Evolutionary conservation across 2,329 filamentous ascomycete species (phyloP).

Genomic region (Ophiocordyceps camponoti-floridani): DNA sequence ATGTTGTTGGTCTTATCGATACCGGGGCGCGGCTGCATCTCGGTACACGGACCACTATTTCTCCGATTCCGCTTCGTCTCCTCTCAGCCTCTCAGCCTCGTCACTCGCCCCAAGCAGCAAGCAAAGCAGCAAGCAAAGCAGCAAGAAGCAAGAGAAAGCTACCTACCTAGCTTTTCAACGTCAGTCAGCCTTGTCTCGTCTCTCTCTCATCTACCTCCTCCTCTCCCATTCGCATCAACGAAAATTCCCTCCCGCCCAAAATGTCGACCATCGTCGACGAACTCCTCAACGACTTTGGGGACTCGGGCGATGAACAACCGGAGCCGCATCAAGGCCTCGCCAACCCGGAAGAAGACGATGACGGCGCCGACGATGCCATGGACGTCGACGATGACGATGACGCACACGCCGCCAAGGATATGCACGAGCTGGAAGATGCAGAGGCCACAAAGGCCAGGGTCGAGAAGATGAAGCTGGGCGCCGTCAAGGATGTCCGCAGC

Average conservation of each 20-base stretch:
- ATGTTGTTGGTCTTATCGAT: background rate
- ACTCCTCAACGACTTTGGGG: conserved; percentile 54
- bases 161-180: background rate
- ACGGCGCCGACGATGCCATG: conserved; percentile 25
- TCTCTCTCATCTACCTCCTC: background rate
- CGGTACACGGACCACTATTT: background rate
- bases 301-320: conserved; percentile 57
- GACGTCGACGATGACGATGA: conserved; percentile 38
- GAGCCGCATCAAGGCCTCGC: conserved; percentile 31
- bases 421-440: conserved; percentile 40
- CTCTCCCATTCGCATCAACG: background rate
- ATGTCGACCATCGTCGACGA: conserved; percentile 93
- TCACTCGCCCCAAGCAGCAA: too few species aligned
- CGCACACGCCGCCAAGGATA: conserved; percentile 35
- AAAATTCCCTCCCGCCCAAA: background rate
- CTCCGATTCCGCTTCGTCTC: too few species aligned
- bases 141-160: too few species aligned
- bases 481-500: conserved; percentile 59
- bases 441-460: conserved; percentile 61
- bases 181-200: background rate
- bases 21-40: background rate
- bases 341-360: conserved; percentile 20
- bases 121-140: too few species aligned
- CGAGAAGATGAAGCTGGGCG: conserved; percentile 63
- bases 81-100: too few species aligned